Evolutionary conservation across 148 eudicot species (phyloP).

Genomic region (Amaranthus palmeri): DNA sequence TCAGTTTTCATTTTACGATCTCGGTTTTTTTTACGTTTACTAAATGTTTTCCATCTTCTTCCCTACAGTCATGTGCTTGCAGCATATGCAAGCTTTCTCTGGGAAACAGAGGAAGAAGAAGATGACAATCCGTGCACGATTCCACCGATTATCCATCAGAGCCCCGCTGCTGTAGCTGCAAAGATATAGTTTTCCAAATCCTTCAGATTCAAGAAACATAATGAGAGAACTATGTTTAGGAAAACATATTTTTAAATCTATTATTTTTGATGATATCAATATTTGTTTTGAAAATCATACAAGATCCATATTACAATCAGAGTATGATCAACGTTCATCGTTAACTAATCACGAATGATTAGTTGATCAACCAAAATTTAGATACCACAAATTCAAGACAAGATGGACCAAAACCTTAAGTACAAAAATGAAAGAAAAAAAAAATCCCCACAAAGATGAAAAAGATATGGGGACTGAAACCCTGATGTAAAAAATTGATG

Average conservation of each 20-base stretch:
- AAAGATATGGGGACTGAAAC: constrained; percentile 18
- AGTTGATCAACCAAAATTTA: constrained; percentile 21
- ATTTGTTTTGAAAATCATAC: too few species aligned
- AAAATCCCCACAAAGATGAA: constrained; percentile 17
- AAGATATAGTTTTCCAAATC: not conserved
- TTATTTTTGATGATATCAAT: too few species aligned
- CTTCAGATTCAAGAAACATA: not conserved
- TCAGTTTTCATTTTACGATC: not conserved
- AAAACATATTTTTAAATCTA: too few species aligned
- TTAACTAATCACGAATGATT: constrained; percentile 3
- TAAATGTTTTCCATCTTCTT: not conserved
- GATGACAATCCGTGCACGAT: constrained; percentile 10
- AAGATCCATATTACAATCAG: not conserved
- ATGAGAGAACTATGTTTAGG: too few species aligned
- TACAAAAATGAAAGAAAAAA: not conserved
- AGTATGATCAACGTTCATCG: too few species aligned
- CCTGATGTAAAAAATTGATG: not conserved
- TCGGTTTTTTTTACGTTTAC: not conserved
- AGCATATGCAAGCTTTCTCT: constrained; percentile 75
- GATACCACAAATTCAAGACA: constrained; percentile 21
- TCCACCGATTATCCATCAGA: constrained; percentile 8
- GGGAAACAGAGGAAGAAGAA: constrained; percentile 55
- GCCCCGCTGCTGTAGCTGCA: not conserved
- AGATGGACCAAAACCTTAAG: constrained; percentile 11
- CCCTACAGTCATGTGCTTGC: constrained; percentile 58